Evolutionary conservation across 2,329 filamentous ascomycete species (phyloP).

Genomic region (Diaporthe amygdali): DNA sequence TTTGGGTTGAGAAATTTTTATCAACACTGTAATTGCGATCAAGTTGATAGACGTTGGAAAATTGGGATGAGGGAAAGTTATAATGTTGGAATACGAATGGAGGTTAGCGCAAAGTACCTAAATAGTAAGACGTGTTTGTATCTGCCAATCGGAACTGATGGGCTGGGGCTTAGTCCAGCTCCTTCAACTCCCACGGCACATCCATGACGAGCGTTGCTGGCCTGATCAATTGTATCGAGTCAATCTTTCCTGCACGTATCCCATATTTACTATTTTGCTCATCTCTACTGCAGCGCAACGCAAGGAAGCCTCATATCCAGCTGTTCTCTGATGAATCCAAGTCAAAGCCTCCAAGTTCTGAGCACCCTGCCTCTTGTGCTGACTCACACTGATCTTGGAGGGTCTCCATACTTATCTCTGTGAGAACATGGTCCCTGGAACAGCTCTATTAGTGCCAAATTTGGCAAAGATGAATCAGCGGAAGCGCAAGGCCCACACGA

Average conservation of each 20-base stretch:
- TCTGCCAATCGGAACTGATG: neutral
- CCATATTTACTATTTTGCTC: neutral
- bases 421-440: neutral
- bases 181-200: neutral
- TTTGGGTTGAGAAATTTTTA: neutral
- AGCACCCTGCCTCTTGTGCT: neutral
- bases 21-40: too few species aligned
- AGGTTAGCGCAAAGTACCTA: neutral
- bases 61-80: neutral
- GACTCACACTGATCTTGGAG: neutral
- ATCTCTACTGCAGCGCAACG: neutral
- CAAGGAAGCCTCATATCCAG: neutral
- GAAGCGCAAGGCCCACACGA: constrained; percentile 50
- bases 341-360: neutral
- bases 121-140: neutral
- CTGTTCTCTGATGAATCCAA: neutral
- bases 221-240: neutral
- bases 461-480: constrained; percentile 16
- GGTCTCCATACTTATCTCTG: neutral
- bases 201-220: neutral
- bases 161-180: neutral
- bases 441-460: neutral
- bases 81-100: constrained; percentile 1
- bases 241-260: neutral
- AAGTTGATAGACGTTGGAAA: neutral